Conservation (phyloP, 352 stramenopile species). For the Phytophthora podocarpi region DNA sequence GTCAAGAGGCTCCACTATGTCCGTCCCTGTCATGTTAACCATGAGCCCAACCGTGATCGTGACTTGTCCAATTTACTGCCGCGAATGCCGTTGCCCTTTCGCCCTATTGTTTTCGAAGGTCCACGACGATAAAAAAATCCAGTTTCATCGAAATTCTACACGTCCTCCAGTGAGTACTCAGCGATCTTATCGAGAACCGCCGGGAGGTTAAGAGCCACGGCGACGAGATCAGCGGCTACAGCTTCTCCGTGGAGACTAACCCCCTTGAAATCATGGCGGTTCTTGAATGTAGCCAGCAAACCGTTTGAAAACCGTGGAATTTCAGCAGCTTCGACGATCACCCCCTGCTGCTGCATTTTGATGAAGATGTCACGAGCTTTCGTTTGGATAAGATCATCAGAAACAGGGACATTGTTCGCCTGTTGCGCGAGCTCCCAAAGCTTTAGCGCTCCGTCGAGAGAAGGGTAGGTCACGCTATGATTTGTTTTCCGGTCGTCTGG, state of each 20-base stretch:
- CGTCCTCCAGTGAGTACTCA: not conserved
- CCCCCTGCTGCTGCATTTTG: no score
- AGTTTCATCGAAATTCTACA: not conserved
- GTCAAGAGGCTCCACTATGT: not conserved
- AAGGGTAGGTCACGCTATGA: no score
- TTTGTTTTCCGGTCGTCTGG: not conserved
- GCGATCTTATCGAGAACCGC: not conserved
- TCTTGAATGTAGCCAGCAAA: no score
- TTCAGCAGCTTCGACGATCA: no score
- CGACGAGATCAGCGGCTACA: no score
- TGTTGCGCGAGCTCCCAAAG: not conserved
- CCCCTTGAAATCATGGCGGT: no score
- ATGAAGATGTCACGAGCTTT: not conserved
- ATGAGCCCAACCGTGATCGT: not conserved
- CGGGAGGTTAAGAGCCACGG: no score
- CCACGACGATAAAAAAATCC: not conserved
- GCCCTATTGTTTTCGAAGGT: not conserved
- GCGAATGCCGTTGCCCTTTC: not conserved
- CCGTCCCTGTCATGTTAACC: not conserved
- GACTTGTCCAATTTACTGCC: not conserved
- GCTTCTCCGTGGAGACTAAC: no score
- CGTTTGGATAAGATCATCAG: not conserved
- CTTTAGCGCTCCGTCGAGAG: not conserved
- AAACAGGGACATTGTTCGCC: not conserved
- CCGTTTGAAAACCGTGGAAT: no score